A percentile compares a stretch with the other conserved stretches of the same genome.
phyloP scores from a whole-genome alignment of 768 basidiomycete species.

The Psilocybe sp. region DNA sequence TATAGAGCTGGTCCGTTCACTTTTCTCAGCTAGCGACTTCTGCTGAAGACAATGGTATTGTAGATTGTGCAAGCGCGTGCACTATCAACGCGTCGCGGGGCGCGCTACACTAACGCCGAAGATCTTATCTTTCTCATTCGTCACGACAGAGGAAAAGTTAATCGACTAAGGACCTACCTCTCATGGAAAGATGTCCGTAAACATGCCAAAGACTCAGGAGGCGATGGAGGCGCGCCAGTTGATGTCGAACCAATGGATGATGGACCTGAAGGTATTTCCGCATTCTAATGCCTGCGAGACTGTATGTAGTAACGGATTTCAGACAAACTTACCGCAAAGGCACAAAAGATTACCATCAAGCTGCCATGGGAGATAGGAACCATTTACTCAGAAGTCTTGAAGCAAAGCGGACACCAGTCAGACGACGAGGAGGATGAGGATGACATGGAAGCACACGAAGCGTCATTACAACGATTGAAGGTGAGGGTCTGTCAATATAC shows the following conservation, averaged over 20 bases:
- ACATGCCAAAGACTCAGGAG: slow-evolving; percentile 88
- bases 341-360: slow-evolving; percentile 92
- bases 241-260: slow-evolving; percentile 86
- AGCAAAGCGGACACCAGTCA: slow-evolving; percentile 72
- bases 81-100: slow-evolving; percentile 77
- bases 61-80: slow-evolving; percentile 89
- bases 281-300: background rate
- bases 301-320: background rate
- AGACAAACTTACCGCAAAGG: slow-evolving; percentile 82
- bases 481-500: slow-evolving; percentile 26
- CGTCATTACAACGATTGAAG: slow-evolving; percentile 84
- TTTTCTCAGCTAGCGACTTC: background rate
- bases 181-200: slow-evolving; percentile 98
- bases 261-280: slow-evolving; percentile 66
- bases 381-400: slow-evolving; percentile 85
- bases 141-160: slow-evolving; percentile 91
- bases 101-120: slow-evolving; percentile 85
- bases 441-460: slow-evolving; percentile 93
- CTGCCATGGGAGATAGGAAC: slow-evolving; percentile 95
- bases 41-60: slow-evolving; percentile 2
- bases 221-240: slow-evolving; percentile 74
- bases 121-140: slow-evolving; percentile 97
- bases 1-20: slow-evolving; percentile 71
- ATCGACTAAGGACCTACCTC: slow-evolving; percentile 87
- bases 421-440: slow-evolving; percentile 97